These are phyloP conservation scores for Diaporthe sp. DNA, from an alignment of 2,329 filamentous ascomycete species.

Conservation along the genomic window DNA sequence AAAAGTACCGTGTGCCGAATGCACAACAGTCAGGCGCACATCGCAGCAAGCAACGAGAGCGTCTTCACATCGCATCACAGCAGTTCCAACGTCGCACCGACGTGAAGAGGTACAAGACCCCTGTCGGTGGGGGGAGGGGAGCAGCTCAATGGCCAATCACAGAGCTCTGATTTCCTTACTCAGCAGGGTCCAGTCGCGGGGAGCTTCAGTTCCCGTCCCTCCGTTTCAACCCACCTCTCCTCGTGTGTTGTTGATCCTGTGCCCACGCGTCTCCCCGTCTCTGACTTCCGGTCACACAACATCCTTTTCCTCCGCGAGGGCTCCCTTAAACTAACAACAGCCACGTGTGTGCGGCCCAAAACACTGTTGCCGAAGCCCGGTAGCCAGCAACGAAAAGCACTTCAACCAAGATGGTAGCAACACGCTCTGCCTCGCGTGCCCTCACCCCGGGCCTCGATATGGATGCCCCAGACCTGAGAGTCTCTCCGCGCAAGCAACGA, in stretches of 20 bases:
- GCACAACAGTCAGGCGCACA: too few species aligned
- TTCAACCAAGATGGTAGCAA: constrained; percentile 30
- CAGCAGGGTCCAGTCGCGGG: not conserved
- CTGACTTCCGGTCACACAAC: not conserved
- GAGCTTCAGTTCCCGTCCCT: constrained; percentile 12
- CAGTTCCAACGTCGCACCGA: not conserved
- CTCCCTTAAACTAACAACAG: not conserved
- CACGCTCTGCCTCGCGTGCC: constrained; percentile 33
- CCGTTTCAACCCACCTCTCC: constrained; percentile 13
- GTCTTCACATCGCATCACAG: not conserved
- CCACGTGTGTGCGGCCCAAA: not conserved
- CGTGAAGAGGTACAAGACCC: constrained; percentile 4
- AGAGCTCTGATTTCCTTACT: not conserved
- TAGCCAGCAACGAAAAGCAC: not conserved
- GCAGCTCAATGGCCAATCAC: not conserved
- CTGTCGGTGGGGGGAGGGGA: not conserved
- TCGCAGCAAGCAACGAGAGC: not conserved
- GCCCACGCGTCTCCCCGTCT: not conserved
- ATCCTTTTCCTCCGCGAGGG: not conserved
- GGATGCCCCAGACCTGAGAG: constrained; percentile 18
- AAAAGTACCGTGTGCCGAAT: not conserved
- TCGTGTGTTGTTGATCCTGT: not conserved
- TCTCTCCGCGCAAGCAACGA: constrained; percentile 23
- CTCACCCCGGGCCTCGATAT: constrained; percentile 29
- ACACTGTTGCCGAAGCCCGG: not conserved